A percentile compares a stretch with the other conserved stretches of the same genome.
Conservation (phyloP, 2,329 filamentous ascomycete species). For the Aureobasidium sp. region DNA sequence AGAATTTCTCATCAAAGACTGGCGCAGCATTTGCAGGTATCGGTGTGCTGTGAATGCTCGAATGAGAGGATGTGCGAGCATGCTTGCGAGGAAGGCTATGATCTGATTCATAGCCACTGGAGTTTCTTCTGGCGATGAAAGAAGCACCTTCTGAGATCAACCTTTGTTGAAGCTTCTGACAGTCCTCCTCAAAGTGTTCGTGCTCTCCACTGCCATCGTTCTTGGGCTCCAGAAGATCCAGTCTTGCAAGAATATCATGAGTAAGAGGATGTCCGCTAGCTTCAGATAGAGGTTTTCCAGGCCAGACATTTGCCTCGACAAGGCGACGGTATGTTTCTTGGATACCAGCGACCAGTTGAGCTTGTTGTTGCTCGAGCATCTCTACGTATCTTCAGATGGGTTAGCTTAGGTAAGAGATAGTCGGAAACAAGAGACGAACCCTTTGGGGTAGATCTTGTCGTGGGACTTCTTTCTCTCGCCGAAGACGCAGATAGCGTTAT, state of each 20-base stretch:
- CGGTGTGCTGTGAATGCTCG: conserved; percentile 31
- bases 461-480: conserved; percentile 59
- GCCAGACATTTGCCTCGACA: conserved; percentile 48
- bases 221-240: conserved; percentile 50
- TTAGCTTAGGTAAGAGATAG: conserved; percentile 7
- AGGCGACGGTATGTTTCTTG: conserved; percentile 53
- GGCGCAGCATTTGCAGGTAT: conserved; percentile 22
- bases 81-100: conserved; percentile 37
- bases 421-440: conserved; percentile 32
- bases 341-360: conserved; percentile 53
- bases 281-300: conserved; percentile 46
- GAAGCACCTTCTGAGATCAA: conserved; percentile 47
- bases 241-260: conserved; percentile 54
- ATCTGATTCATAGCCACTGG: conserved; percentile 52
- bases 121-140: conserved; percentile 44
- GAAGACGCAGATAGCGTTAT: conserved; percentile 59
- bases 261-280: conserved; percentile 52
- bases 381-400: conserved; percentile 49
- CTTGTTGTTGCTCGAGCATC: conserved; percentile 60
- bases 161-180: conserved; percentile 47
- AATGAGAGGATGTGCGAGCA: conserved; percentile 28
- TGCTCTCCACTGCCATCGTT: conserved; percentile 39
- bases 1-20: conserved; percentile 26
- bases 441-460: conserved; percentile 63
- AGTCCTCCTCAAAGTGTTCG: conserved; percentile 53